Evolutionary conservation across 2,329 filamentous ascomycete species (phyloP), one percentile per base, ranked within the genome.

Genomic region (Colletotrichum sp.): DNA sequence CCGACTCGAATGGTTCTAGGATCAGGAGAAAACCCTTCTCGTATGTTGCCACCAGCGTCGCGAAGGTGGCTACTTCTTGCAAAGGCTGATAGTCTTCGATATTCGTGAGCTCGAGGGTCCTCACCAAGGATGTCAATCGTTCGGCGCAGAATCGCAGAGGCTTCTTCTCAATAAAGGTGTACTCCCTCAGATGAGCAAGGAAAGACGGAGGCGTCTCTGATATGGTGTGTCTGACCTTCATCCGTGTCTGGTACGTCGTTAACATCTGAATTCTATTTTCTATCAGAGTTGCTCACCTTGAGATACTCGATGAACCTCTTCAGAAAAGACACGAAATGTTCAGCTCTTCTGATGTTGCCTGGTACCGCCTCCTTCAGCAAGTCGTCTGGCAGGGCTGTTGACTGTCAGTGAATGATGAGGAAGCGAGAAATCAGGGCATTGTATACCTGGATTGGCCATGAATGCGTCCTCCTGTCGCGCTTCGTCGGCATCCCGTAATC

Each of bases 271-370:
- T 13, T 13, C 31, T 24, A 6, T 11, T 8, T 15, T 7, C 7
- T 9, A 21, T 13, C 9, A 16, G n/a, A 16, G 43, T 51, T 51
- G 12, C 36, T 51, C 78, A 89, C 90, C 86, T 95, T 98, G 65
- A 99, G 88, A 80, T 99, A 99, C 82, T 99, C 97, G 77, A 99
- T 97, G 81, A 99, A 99, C 75, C 97, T 90, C 82, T 98, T 98
- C 71, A 99, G 85, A 82, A 99, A 99, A 1, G 95, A 92, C 16
- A 98, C 92, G 80, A 99, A 99, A 81, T 99, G 97, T 80, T 99
- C 97, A 6, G 97, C 97, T 84, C 97, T 90, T 74, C 97, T 90
- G 76, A 99, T 99, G 78, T 99, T 99, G 33, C 97, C 97, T 1
- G 97, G 97, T 0, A 99, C 94, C 1, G 97, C 97, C 85, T 99